phyloP scores from a whole-genome alignment of 768 basidiomycete species.

The Podaxis sp. region DNA sequence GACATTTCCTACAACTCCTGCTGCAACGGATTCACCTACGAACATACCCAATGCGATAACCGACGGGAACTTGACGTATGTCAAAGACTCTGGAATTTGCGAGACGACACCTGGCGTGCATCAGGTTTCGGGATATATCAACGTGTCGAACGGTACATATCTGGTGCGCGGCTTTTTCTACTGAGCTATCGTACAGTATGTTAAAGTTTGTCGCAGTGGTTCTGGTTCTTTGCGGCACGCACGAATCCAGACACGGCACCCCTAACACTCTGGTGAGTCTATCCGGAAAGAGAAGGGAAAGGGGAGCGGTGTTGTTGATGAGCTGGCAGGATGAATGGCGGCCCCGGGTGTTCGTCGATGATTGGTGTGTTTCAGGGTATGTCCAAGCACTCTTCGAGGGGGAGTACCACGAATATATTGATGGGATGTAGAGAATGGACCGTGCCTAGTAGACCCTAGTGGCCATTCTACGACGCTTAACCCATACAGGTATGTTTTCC shows the following conservation, averaged over 20 bases:
- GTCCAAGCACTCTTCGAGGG: background rate
- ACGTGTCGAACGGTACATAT: conserved; percentile 52
- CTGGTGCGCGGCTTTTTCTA: conserved; percentile 31
- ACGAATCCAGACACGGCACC: conserved; percentile 56
- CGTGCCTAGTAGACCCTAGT: conserved; percentile 2
- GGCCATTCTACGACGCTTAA: background rate
- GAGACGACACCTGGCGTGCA: conserved; percentile 58
- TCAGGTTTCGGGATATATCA: conserved; percentile 62
- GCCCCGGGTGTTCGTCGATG: conserved; percentile 54
- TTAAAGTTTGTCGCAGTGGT: conserved; percentile 32
- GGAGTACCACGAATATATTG: background rate
- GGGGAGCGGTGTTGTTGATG: background rate
- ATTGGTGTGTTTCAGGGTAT: conserved; percentile 62
- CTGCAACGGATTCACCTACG: background rate
- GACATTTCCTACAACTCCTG: background rate
- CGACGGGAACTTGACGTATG: background rate
- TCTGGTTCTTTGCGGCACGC: conserved; percentile 66
- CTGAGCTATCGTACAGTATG: background rate
- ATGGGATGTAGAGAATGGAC: conserved; percentile 1
- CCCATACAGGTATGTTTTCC: conserved; percentile 2
- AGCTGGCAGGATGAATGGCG: background rate
- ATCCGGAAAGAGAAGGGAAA: conserved; percentile 29
- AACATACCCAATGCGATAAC: background rate
- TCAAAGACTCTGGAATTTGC: conserved; percentile 6
- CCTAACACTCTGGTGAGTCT: conserved; percentile 59